phyloP scores from a whole-genome alignment of 2,329 filamentous ascomycete species.

The Endocalyx cinctus region DNA sequence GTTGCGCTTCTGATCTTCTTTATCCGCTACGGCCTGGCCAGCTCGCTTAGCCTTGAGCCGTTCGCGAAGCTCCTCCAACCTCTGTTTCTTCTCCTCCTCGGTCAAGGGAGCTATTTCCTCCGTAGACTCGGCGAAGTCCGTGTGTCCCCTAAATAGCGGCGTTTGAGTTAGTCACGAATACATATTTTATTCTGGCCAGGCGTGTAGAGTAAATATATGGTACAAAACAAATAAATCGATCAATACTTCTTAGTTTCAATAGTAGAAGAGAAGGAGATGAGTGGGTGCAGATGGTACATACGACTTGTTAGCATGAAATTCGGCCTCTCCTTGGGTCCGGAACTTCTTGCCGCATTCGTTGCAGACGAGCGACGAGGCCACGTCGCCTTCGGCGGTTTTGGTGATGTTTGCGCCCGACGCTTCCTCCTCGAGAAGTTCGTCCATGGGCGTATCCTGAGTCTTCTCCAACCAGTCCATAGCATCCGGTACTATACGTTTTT shows the following conservation, averaged over 20 bases:
- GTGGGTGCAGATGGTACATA: no score
- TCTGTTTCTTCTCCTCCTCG: constrained; percentile 83
- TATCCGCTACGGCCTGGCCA: constrained; percentile 64
- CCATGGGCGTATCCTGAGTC: constrained; percentile 81
- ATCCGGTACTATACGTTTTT: constrained; percentile 60
- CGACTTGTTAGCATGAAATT: constrained; percentile 88
- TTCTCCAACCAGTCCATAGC: constrained; percentile 93
- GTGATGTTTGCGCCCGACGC: constrained; percentile 48
- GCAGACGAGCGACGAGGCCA: constrained; percentile 79
- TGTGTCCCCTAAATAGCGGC: constrained; percentile 60
- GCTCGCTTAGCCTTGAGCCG: constrained; percentile 71
- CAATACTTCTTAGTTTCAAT: neutral
- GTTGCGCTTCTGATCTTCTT: constrained; percentile 77
- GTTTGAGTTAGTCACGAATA: constrained; percentile 12
- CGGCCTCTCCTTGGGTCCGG: constrained; percentile 72
- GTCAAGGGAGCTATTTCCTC: constrained; percentile 89
- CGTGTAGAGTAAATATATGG: no score
- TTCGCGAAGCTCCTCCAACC: constrained; percentile 67
- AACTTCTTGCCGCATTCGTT: constrained; percentile 95
- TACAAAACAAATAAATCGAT: no score
- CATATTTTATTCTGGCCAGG: no score
- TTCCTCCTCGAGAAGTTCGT: constrained; percentile 66
- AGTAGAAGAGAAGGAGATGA: neutral
- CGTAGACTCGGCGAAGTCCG: constrained; percentile 87
- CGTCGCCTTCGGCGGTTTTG: constrained; percentile 64